These are phyloP conservation scores for Cladophialophora exuberans DNA, from an alignment of 2,329 filamentous ascomycete genomes.

Conservation along the genomic window DNA sequence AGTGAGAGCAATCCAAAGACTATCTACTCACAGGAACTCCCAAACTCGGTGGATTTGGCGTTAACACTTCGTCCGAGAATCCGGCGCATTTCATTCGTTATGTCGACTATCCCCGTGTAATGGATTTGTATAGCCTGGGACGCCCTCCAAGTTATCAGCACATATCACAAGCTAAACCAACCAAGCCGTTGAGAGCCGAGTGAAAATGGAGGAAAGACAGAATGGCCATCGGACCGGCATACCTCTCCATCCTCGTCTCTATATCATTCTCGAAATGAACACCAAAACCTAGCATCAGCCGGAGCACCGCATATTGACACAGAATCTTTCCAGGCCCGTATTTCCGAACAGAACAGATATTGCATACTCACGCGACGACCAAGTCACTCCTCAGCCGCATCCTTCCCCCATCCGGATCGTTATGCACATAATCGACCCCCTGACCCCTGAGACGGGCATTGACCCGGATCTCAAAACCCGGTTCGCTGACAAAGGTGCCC, in stretches of 20 bases:
- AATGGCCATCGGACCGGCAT: conserved; percentile 19
- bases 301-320: background rate
- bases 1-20: background rate
- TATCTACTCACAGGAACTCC: conserved; percentile 43
- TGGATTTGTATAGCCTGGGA: conserved; percentile 42
- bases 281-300: conserved; percentile 2
- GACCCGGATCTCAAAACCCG: conserved; percentile 41
- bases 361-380: conserved; percentile 42
- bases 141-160: background rate
- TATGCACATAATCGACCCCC: conserved; percentile 49
- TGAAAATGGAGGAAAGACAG: background rate
- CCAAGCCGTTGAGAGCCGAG: too few species aligned
- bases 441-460: conserved; percentile 43
- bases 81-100: conserved; percentile 39
- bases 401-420: conserved; percentile 44
- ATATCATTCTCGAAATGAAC: background rate
- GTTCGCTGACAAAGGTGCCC: conserved; percentile 42
- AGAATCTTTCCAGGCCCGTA: background rate
- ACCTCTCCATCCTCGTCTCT: conserved; percentile 42
- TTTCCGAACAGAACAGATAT: background rate
- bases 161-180: background rate
- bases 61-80: conserved; percentile 40
- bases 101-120: conserved; percentile 45
- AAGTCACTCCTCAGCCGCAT: conserved; percentile 46
- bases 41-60: conserved; percentile 43